Conservation (phyloP, 2,329 filamentous ascomycete species). For the Pseudogymnoascus sp. region DNA sequence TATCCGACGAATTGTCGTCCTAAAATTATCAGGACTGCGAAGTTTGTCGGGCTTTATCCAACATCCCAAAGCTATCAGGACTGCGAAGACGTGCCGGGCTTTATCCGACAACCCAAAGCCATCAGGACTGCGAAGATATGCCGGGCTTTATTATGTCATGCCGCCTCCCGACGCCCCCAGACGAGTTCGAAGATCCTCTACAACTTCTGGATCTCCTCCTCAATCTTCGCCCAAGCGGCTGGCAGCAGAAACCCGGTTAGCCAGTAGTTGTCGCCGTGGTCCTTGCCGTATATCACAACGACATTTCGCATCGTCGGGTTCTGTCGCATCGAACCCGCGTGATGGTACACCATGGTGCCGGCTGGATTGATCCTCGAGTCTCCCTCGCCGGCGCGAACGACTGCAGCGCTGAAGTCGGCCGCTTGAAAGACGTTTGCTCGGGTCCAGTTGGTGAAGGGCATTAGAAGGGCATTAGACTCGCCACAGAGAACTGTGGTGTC, state of each 20-base stretch:
- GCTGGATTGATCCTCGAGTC: not conserved
- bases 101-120: no score
- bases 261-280: constrained; percentile 29
- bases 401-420: constrained; percentile 30
- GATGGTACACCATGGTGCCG: constrained; percentile 14
- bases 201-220: constrained; percentile 7
- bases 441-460: constrained; percentile 36
- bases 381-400: not conserved
- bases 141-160: no score
- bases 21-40: no score
- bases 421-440: constrained; percentile 30
- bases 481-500: constrained; percentile 29
- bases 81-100: no score
- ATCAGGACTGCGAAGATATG: no score
- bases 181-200: not conserved
- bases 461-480: constrained; percentile 26
- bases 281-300: constrained; percentile 26
- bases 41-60: no score
- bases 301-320: constrained; percentile 13
- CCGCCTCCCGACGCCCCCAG: not conserved
- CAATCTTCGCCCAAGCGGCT: constrained; percentile 22
- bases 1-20: no score
- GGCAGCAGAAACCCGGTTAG: constrained; percentile 19
- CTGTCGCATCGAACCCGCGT: not conserved
- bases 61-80: no score